These are phyloP conservation scores for Alternaria gaisen DNA, from an alignment of 2,329 filamentous ascomycete genomes.

Conservation along the genomic window DNA sequence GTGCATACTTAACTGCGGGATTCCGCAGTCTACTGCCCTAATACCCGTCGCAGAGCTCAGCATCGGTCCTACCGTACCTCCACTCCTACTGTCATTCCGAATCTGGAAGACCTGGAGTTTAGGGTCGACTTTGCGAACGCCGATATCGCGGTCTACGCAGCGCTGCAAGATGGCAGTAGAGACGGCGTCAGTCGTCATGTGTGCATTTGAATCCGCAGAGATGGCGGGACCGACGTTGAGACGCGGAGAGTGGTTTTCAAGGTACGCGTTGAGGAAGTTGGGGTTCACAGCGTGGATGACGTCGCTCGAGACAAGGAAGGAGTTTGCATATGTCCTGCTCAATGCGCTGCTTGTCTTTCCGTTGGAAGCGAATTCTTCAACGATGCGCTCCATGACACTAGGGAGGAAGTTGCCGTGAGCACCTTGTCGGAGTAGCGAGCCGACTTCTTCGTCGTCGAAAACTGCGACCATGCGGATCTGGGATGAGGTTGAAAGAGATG, in stretches of 20 bases:
- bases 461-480: conserved; percentile 90
- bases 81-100: conserved; percentile 86
- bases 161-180: conserved; percentile 82
- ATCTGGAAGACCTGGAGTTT: conserved; percentile 92
- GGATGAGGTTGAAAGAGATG: conserved; percentile 64
- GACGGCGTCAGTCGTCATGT: conserved; percentile 94
- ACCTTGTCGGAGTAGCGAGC: conserved; percentile 87
- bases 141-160: conserved; percentile 69
- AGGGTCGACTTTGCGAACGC: conserved; percentile 58
- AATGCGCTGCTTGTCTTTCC: conserved; percentile 64
- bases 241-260: conserved; percentile 83
- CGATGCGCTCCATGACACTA: conserved; percentile 78
- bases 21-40: conserved; percentile 83
- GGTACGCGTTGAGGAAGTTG: conserved; percentile 86
- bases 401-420: conserved; percentile 90
- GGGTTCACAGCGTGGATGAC: conserved; percentile 95
- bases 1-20: conserved; percentile 95
- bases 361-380: conserved; percentile 69
- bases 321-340: conserved; percentile 86
- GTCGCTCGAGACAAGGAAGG: conserved; percentile 90
- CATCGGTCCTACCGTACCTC: conserved; percentile 95
- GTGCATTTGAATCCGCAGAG: conserved; percentile 84
- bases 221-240: conserved; percentile 89
- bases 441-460: conserved; percentile 97
- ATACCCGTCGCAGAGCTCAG: conserved; percentile 83